These are phyloP conservation scores for Zostera marina DNA, from an alignment of 116 monocot species.

Conservation along the genomic window DNA sequence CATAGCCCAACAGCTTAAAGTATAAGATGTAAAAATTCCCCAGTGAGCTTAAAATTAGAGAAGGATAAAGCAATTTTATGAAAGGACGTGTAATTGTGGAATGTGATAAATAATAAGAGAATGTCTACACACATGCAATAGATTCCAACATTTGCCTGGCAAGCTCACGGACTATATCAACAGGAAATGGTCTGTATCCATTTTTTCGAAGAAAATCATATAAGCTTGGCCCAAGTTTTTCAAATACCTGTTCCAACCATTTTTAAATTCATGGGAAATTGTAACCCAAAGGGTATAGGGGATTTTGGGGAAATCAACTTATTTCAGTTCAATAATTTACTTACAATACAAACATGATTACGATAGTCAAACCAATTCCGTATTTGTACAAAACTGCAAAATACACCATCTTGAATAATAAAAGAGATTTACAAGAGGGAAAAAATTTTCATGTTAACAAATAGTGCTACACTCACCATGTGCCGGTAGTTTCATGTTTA, in stretches of 20 bases:
- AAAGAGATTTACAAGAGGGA: not conserved
- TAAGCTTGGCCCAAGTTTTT: constrained; percentile 98
- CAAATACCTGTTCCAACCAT: constrained; percentile 88
- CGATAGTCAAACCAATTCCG: constrained; percentile 99
- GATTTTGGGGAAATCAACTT: constrained; percentile 20
- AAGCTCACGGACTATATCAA: constrained; percentile 88
- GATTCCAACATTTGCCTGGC: constrained; percentile 87
- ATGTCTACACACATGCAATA: constrained; percentile 70
- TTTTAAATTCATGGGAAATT: constrained; percentile 46
- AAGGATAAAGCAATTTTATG: not conserved
- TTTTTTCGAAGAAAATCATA: constrained; percentile 97
- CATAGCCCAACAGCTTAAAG: no score
- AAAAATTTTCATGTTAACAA: no score
- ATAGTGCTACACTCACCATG: constrained; percentile 29
- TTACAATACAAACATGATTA: constrained; percentile 99
- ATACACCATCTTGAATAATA: constrained; percentile 34
- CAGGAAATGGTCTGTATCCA: constrained; percentile 69
- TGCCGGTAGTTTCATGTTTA: constrained; percentile 35
- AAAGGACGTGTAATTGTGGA: no score
- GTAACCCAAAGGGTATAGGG: constrained; percentile 19
- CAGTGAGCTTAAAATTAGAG: not conserved
- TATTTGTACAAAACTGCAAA: constrained; percentile 99
- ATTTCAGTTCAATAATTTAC: constrained; percentile 46
- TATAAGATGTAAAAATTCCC: not conserved
- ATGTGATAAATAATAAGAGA: not conserved